These are phyloP conservation scores for Babesia ovis DNA, from an alignment of 169 alveolate species.

Conservation along the genomic window DNA sequence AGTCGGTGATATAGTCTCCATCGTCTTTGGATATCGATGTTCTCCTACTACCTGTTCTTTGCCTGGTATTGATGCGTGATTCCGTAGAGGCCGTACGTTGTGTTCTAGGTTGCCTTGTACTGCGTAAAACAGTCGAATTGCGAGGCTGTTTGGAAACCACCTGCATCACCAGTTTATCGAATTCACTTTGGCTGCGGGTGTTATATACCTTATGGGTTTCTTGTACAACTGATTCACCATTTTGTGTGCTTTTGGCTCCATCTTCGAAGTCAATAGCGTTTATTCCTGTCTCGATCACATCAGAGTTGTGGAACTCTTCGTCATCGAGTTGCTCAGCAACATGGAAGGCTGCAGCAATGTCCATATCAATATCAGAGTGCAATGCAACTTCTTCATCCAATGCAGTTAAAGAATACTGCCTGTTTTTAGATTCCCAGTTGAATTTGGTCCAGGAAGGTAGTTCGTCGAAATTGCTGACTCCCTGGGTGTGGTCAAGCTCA, in stretches of 20 bases:
- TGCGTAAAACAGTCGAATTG: background rate
- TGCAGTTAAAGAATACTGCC: conserved; percentile 35
- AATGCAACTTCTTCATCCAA: conserved; percentile 20
- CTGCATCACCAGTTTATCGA: conserved; percentile 36
- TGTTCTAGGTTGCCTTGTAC: background rate
- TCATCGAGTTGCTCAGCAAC: conserved; percentile 2
- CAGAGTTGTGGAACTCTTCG: conserved; percentile 30
- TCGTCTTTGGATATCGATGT: conserved; percentile 1
- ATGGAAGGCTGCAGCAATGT: background rate
- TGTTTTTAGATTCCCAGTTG: conserved; percentile 47
- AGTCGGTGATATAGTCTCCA: conserved; percentile 16
- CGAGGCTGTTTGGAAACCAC: conserved; percentile 26
- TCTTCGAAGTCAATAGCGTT: conserved; percentile 29
- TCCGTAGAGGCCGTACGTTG: conserved; percentile 4
- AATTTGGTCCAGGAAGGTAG: conserved; percentile 25
- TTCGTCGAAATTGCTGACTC: conserved; percentile 28
- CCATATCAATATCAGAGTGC: conserved; percentile 32
- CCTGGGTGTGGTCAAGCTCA: conserved; percentile 28
- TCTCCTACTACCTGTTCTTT: background rate
- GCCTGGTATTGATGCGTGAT: background rate
- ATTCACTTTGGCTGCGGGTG: conserved; percentile 41
- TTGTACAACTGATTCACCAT: background rate
- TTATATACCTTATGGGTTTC: conserved; percentile 1
- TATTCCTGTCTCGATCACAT: conserved; percentile 2
- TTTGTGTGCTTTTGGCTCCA: background rate